Evolutionary conservation across 208 protist genomes (phyloP), one percentile per base, ranked within the genome.

Genomic region (Acanthamoeba royreba): DNA sequence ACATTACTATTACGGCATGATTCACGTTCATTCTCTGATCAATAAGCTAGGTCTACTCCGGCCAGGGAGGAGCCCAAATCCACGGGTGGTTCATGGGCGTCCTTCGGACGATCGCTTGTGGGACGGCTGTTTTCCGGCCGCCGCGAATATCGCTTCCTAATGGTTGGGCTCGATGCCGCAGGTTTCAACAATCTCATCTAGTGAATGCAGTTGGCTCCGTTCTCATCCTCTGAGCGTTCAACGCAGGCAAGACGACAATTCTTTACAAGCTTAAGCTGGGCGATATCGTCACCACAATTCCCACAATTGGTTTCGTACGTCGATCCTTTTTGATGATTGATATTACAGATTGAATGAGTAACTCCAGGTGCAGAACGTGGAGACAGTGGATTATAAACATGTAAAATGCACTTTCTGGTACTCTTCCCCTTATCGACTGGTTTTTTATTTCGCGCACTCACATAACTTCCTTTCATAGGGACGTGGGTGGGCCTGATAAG

Each of bases 111-210:
- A 1, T 55, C 74, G 46, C 49, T 85, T 33, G 74, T 85, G 25
- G 74, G 74, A 28, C 40, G 46, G n/a, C 74, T 85, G 28, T 97
- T 99, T 94, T 98, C 98, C 13, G 99, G 99, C 95, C 98, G 98
- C 95, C 28, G 40, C 35, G 98, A 99, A 95, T 97, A 98, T 85
- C 97, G 98, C 61, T 99, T 99, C 89, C 95, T 99, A 22, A 99
- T 99, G 98, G 97, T 99, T 17, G 99, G 99, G 25, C 97, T 99
- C 35, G 99, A 99, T 97, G 98, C 98, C 74, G 98, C 98, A 22
- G 99, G 99, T 93, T n/a, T n/a, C n/a, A n/a, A n/a, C n/a, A n/a
- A n/a, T n/a, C n/a, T n/a, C n/a, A n/a, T n/a, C n/a, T n/a, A n/a
- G n/a, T n/a, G n/a, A n/a, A n/a, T n/a, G n/a, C n/a, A n/a, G n/a